Evolutionary conservation across 768 basidiomycete genomes (phyloP), one percentile per base, ranked within the genome.

Genomic region (Termitomyces heimii): DNA sequence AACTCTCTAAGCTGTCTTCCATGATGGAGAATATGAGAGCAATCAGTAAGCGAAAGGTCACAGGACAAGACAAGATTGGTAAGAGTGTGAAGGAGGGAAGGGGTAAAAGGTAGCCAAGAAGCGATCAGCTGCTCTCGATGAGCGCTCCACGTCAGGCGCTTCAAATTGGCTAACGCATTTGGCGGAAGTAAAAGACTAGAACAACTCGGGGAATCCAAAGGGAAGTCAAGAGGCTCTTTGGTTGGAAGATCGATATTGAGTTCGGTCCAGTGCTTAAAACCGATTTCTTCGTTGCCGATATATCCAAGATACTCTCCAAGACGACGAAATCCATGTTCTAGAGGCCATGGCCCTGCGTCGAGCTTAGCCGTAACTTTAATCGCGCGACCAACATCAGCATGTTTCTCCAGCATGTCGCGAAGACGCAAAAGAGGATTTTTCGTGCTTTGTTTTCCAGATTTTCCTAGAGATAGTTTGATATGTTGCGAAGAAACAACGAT

Each of bases 21-120:
- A 28, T 52, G 18, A 14, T 52, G 6, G n/a, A 52, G 37, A 52
- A 52, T 52, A 13, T 52, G 8, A 7, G 50, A 52, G 5, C 35
- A 52, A n/a, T 52, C 50, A 8, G 28, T 39, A 4, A 40, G 26
- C 0, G 50, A 39, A 52, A 52, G 26, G 26, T 52, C 50, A 29
- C 50, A 39, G 26, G 24, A 52, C 6, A 52, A 39, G 26, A 13
- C 28, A 40, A 52, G 50, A 37, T 50, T 59, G n/a, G 58, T 46
- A n/a, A 59, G 54, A 2, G 42, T 40, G 6, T 2, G 4, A 20
- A 59, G 58, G 20, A 55, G 48, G 22, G 48, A 37, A 18, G 54
- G 54, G 9, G 54, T 37, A n/a, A 59, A 55, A 28, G 58, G 58
- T 14, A 59, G 28, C 58, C 58, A 59, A 22, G 58, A 59, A 12